Conservation (phyloP, 1,284 basidiomycete species). For the Stereum hirsutum region DNA sequence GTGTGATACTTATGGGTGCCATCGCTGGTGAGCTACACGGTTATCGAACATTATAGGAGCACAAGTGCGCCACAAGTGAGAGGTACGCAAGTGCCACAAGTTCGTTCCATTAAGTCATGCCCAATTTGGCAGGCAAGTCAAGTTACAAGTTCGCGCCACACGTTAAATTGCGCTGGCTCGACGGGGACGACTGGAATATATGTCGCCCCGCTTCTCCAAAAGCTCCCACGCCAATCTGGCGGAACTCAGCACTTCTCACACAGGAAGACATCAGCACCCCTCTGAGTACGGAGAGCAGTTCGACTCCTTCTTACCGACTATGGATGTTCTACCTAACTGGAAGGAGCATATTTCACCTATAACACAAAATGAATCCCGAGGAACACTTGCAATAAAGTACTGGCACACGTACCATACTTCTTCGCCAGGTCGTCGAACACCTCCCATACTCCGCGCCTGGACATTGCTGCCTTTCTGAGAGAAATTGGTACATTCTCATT, state of each 20-base stretch:
- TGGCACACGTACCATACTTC: constrained; percentile 3
- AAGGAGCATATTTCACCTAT: constrained; percentile 9
- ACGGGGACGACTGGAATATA: constrained; percentile 28
- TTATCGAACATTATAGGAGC: too few relatives aligned
- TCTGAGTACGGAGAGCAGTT: not conserved
- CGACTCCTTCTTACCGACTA: constrained; percentile 2
- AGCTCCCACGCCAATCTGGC: constrained; percentile 22
- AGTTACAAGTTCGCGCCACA: not conserved
- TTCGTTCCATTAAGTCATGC: too few relatives aligned
- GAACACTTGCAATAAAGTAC: not conserved
- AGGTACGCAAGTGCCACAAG: not conserved
- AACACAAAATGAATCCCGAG: not conserved
- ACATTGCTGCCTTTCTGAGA: not conserved
- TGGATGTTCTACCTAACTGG: constrained; percentile 5
- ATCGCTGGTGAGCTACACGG: too few relatives aligned
- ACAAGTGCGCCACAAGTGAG: too few relatives aligned
- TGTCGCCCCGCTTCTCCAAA: constrained; percentile 25
- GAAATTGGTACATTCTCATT: not conserved
- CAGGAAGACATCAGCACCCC: not conserved
- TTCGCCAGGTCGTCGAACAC: constrained; percentile 5
- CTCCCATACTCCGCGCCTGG: not conserved
- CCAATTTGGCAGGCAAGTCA: too few relatives aligned
- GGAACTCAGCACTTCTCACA: constrained; percentile 19
- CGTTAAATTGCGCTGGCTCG: constrained; percentile 24
- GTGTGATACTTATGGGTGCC: too few relatives aligned